Conservation (phyloP, 2,329 filamentous ascomycete genomes). For the Metarhizium brunneum region DNA sequence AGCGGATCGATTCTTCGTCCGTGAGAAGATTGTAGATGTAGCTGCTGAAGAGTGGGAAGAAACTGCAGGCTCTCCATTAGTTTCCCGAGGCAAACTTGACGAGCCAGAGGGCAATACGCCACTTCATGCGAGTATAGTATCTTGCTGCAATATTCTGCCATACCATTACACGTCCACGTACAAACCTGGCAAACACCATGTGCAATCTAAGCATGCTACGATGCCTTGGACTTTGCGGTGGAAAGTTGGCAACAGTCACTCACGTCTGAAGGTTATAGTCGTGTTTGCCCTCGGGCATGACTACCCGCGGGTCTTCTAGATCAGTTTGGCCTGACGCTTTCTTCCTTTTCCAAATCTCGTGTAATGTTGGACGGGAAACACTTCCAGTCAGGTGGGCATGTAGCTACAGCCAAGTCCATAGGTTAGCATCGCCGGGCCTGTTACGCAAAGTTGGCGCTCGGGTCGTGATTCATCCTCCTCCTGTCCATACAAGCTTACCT, state of each 20-base stretch:
- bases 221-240: not conserved
- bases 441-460: not conserved
- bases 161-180: not conserved
- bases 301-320: slow-evolving; percentile 57
- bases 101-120: not conserved
- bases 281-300: slow-evolving; percentile 62
- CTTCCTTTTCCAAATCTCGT: slow-evolving; percentile 62
- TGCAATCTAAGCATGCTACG: not conserved
- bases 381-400: slow-evolving; percentile 76
- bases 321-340: slow-evolving; percentile 40
- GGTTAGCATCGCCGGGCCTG: not conserved
- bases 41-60: slow-evolving; percentile 69
- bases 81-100: too few species aligned
- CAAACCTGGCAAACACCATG: not conserved
- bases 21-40: slow-evolving; percentile 73
- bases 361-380: slow-evolving; percentile 62
- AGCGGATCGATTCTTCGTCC: slow-evolving; percentile 47
- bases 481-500: slow-evolving; percentile 27
- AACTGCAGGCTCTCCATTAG: slow-evolving; percentile 33
- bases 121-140: not conserved
- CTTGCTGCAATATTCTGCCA: too few species aligned
- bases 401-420: slow-evolving; percentile 37
- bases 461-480: not conserved
- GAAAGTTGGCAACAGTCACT: slow-evolving; percentile 13
- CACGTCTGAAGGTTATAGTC: slow-evolving; percentile 63